These are phyloP conservation scores for Komagataella pastoris DNA, from an alignment of 805 yeast genomes.

Conservation along the genomic window DNA sequence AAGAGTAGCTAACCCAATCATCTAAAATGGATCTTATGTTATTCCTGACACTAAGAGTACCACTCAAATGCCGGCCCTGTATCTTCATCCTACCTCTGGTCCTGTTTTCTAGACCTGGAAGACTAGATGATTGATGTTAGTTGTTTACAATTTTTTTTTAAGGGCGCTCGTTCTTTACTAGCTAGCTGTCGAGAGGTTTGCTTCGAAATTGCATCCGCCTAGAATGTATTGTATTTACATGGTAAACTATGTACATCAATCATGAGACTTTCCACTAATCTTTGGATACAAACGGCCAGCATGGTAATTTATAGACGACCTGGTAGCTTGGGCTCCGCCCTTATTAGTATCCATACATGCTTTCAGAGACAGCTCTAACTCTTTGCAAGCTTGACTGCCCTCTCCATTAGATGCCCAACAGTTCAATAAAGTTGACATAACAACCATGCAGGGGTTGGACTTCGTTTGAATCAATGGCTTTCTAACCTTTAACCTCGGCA, in stretches of 20 bases:
- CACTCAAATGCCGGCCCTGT: background rate
- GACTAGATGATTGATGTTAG: background rate
- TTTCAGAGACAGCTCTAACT: slow-evolving; percentile 57
- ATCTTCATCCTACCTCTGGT: background rate
- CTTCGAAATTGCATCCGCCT: background rate
- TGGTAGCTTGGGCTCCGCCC: slow-evolving; percentile 18
- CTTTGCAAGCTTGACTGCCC: slow-evolving; percentile 54
- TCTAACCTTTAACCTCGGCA: slow-evolving; percentile 61
- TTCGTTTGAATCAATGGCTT: slow-evolving; percentile 43
- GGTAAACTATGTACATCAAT: slow-evolving; percentile 1
- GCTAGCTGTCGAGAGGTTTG: background rate
- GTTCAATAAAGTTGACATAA: slow-evolving; percentile 75
- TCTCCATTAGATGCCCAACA: slow-evolving; percentile 97
- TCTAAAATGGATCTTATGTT: background rate
- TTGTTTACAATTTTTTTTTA: background rate
- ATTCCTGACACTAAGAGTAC: background rate
- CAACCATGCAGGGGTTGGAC: slow-evolving; percentile 62
- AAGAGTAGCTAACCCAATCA: background rate
- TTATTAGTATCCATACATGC: slow-evolving; percentile 46
- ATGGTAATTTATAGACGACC: slow-evolving; percentile 39
- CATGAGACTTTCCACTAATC: slow-evolving; percentile 23
- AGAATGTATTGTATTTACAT: slow-evolving; percentile 4
- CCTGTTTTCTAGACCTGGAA: background rate
- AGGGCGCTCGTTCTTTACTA: background rate
- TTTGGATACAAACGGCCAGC: slow-evolving; percentile 43